Percentiles rank a stretch among this genome's conserved stretches.
Evolutionary conservation across 805 yeast species (phyloP).

Genomic region (Cyberlindnera maclurae): DNA sequence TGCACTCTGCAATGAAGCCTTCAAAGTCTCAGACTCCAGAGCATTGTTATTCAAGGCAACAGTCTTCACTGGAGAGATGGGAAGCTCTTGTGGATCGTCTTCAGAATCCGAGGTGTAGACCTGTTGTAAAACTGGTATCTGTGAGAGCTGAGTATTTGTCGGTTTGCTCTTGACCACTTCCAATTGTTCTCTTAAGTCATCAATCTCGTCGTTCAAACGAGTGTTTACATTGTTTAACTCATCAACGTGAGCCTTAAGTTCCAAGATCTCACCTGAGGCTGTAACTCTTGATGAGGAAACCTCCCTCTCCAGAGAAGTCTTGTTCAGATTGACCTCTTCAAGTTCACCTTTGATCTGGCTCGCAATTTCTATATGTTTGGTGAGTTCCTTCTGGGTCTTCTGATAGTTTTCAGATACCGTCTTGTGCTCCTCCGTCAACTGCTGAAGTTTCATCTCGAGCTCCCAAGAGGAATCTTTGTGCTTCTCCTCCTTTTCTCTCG

Average conservation of each 20-base stretch:
- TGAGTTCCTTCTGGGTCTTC: slow-evolving; percentile 33
- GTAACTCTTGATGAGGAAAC: slow-evolving; percentile 30
- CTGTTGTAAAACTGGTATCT: slow-evolving; percentile 21
- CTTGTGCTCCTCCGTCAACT: slow-evolving; percentile 25
- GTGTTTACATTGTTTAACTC: slow-evolving; percentile 69
- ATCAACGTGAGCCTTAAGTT: slow-evolving; percentile 43
- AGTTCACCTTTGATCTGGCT: slow-evolving; percentile 37
- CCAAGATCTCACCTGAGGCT: slow-evolving; percentile 36
- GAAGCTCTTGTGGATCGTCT: slow-evolving; percentile 32
- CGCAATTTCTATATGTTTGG: slow-evolving; percentile 30
- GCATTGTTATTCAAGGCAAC: slow-evolving; percentile 36
- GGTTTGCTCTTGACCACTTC: slow-evolving; percentile 14
- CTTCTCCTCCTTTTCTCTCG: slow-evolving; percentile 33
- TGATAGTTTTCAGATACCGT: slow-evolving; percentile 36
- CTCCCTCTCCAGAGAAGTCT: slow-evolving; percentile 33
- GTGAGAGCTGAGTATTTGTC: slow-evolving; percentile 9
- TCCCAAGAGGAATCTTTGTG: slow-evolving; percentile 61
- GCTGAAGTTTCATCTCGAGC: slow-evolving; percentile 46
- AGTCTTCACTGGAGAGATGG: slow-evolving; percentile 28
- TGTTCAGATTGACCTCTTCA: slow-evolving; percentile 38
- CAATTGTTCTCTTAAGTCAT: slow-evolving; percentile 18
- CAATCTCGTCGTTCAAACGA: slow-evolving; percentile 38
- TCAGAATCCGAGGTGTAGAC: slow-evolving; percentile 26
- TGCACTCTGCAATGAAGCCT: slow-evolving; percentile 58
- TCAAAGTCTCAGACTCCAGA: slow-evolving; percentile 59